Evolutionary conservation across 2,329 filamentous ascomycete species (phyloP).

Genomic region (Boeremia lycopersici): DNA sequence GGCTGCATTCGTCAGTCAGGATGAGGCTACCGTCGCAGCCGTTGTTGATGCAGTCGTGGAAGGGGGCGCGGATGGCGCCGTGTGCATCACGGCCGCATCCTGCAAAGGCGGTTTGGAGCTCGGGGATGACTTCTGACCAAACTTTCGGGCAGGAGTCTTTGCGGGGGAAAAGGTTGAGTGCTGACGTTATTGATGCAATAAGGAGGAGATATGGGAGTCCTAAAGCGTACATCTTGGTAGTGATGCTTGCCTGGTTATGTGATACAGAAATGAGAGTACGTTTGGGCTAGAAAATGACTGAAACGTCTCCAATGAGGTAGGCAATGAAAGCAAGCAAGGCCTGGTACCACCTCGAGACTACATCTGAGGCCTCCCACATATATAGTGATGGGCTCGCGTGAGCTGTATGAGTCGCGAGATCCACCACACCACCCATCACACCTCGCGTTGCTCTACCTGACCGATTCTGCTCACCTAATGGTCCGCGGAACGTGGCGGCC

Average conservation of each 20-base stretch:
- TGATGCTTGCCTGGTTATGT: background rate
- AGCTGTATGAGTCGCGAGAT: background rate
- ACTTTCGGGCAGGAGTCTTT: slow-evolving; percentile 24
- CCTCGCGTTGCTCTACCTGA: background rate
- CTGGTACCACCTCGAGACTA: background rate
- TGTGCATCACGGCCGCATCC: slow-evolving; percentile 31
- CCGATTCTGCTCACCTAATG: slow-evolving; percentile 2
- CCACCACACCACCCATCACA: background rate
- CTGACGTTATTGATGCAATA: slow-evolving; percentile 14
- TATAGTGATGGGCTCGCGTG: slow-evolving; percentile 6
- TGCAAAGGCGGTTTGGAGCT: slow-evolving; percentile 23
- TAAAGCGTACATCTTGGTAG: slow-evolving; percentile 11
- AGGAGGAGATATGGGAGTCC: slow-evolving; percentile 4
- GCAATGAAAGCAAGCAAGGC: background rate
- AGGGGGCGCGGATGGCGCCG: slow-evolving; percentile 29
- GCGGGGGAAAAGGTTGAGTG: slow-evolving; percentile 18
- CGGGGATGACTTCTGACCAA: slow-evolving; percentile 24
- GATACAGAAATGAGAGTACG: background rate
- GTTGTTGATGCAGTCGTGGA: slow-evolving; percentile 39
- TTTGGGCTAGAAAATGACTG: background rate
- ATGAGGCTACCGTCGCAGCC: slow-evolving; percentile 37
- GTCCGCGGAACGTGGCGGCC: background rate
- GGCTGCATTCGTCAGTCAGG: slow-evolving; percentile 33
- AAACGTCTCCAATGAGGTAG: background rate
- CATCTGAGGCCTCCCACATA: slow-evolving; percentile 9